phyloP scores from a whole-genome alignment of 108 stramenopile species.

The Aureococcus anophagefferens region DNA sequence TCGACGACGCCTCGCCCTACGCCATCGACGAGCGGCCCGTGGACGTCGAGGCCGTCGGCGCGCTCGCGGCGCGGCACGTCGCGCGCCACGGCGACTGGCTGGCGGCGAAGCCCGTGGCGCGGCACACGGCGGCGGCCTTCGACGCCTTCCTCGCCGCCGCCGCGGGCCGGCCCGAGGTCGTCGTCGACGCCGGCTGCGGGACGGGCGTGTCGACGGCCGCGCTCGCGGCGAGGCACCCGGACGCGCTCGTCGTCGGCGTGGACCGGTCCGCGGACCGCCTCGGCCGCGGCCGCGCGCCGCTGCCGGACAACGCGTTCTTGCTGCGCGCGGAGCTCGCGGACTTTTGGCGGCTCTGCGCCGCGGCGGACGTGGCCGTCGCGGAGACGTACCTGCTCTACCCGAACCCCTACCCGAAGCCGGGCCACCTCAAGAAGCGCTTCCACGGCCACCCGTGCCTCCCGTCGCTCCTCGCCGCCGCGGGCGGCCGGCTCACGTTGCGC shows the following conservation, averaged over 20 bases:
- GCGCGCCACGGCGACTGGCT: neutral
- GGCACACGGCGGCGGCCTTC: neutral
- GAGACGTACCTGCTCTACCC: constrained; percentile 75
- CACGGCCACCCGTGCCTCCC: constrained; percentile 80
- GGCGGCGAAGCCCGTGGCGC: neutral
- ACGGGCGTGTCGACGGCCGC: constrained; percentile 56
- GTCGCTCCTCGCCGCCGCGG: constrained; percentile 32
- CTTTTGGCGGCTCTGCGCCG: constrained; percentile 44
- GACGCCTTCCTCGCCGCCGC: neutral
- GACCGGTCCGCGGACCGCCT: constrained; percentile 71
- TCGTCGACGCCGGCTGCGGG: constrained; percentile 79
- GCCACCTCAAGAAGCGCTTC: constrained; percentile 56
- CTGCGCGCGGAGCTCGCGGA: constrained; percentile 75
- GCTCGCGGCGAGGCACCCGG: constrained; percentile 50
- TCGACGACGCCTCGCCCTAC: neutral
- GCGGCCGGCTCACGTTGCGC: neutral
- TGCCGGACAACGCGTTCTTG: constrained; percentile 42
- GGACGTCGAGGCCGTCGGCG: neutral
- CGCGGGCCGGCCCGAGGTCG: constrained; percentile 3
- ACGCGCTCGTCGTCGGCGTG: constrained; percentile 62
- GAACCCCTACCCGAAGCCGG: constrained; percentile 79
- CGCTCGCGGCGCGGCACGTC: neutral
- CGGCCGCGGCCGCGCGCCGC: neutral
- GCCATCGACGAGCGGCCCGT: neutral
- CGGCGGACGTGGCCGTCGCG: constrained; percentile 13